Evolutionary conservation across 2,329 filamentous ascomycete species (phyloP), one percentile per base, ranked within the genome.

Genomic region (Aspergillus novofumigatus): DNA sequence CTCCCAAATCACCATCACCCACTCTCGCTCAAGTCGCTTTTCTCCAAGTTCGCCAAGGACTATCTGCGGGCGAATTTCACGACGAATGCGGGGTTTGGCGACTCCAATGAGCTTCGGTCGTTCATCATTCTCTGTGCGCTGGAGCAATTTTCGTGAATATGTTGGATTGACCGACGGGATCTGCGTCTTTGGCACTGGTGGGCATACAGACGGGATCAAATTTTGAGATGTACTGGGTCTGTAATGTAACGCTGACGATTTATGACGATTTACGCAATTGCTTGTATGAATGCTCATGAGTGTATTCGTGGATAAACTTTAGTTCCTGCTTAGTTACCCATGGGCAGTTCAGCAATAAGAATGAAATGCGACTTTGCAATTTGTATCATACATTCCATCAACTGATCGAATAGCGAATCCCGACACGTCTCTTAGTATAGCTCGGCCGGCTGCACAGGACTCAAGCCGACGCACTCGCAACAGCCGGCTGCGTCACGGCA

Each of bases 71-170:
- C 56, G 14, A 32, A 52, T 23, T 21, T 59, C 10, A 28, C 42
- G 3, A 51, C 4, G 26, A 54, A 45, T 51, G 20, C 32, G 9
- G 64, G 64, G 14, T 57, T 65, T 42, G 51, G 45, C 38, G 57
- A 60, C 44, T 65, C 64, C 11, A 55, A 64, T 42, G 59, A 62
- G 44, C 56, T 66, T 5, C 55, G 62, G 42, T 35, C 41, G 26
- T 59, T 66, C 17, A 55, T 66, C 29, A 57, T 66, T 35, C 56
- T 60, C 25, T 65, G 64, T 51, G 64, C 64, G 7, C 41, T 57
- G 17, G 49, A 58, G 28, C 64, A 66, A 54, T 64, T 63, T 49
- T 5, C 38, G 9, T 57, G 49, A 57, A 38, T 20, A 4, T 21
- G n/a, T 38, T 41, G 35, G 32, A 38, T 21, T 10, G 51, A 4